These are phyloP conservation scores for Elongisporangium senticosum DNA, from an alignment of 352 stramenopile species.

Conservation along the genomic window DNA sequence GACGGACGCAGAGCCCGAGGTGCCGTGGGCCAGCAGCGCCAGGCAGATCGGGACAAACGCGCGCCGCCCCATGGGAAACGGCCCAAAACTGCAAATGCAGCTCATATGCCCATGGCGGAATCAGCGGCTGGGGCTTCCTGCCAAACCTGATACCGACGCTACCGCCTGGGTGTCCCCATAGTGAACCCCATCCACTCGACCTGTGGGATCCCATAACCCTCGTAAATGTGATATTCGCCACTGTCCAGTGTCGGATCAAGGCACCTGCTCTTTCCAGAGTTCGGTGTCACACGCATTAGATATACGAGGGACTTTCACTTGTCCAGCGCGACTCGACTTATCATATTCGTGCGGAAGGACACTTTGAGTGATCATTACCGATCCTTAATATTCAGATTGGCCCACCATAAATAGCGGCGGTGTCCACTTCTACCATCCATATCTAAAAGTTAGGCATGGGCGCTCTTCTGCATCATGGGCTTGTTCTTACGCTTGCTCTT, in stretches of 20 bases:
- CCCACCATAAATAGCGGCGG: not conserved
- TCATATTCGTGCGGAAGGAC: not conserved
- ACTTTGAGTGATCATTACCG: not conserved
- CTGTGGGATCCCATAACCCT: not conserved
- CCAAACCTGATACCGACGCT: not conserved
- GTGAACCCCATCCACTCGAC: not conserved
- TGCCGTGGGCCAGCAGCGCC: not conserved
- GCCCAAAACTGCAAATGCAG: not conserved
- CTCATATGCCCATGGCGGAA: not conserved
- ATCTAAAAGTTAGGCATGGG: not conserved
- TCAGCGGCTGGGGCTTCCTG: not conserved
- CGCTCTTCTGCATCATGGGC: not conserved
- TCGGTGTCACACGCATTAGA: not conserved
- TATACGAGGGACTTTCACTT: not conserved
- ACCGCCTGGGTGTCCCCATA: not conserved
- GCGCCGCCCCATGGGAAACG: not conserved
- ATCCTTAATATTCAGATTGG: not conserved
- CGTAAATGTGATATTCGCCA: not conserved
- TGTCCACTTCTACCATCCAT: not conserved
- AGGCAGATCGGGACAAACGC: conserved; percentile 4
- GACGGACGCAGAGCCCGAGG: conserved; percentile 12
- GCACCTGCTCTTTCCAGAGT: too few species aligned
- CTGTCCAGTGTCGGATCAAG: not conserved
- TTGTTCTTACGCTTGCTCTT: not conserved
- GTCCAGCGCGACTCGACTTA: not conserved